phyloP scores from a whole-genome alignment of 257 asterid genomes.

The Avicennia marina region DNA sequence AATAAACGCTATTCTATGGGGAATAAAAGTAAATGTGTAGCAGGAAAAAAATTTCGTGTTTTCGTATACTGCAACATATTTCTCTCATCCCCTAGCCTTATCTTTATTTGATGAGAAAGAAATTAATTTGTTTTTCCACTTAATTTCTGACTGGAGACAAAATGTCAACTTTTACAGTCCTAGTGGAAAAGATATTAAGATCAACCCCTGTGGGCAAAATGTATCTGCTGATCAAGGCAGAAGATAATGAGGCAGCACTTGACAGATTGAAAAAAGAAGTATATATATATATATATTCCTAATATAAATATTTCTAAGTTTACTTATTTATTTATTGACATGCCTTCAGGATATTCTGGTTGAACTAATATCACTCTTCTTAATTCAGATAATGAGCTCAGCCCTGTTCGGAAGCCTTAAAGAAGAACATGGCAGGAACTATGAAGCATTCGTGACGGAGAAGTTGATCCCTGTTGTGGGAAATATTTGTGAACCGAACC shows the following conservation, averaged over 20 bases:
- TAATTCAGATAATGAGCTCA: conserved; percentile 32
- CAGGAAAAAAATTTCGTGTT: too few relatives aligned
- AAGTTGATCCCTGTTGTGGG: conserved; percentile 45
- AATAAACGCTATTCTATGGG: not conserved
- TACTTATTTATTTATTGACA: not conserved
- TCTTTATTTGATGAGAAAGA: too few relatives aligned
- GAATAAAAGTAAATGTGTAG: too few relatives aligned
- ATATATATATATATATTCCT: not conserved
- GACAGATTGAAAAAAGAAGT: conserved; percentile 39
- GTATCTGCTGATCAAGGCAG: conserved; percentile 39
- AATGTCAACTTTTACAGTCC: conserved; percentile 31
- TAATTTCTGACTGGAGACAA: too few relatives aligned
- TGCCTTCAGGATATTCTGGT: too few relatives aligned
- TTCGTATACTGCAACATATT: too few relatives aligned
- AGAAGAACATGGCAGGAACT: conserved; percentile 32
- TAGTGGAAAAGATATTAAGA: conserved; percentile 48
- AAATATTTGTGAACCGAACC: conserved; percentile 39
- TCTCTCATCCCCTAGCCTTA: too few relatives aligned
- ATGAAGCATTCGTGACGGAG: conserved; percentile 24
- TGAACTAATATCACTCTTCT: too few relatives aligned
- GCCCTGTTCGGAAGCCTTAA: conserved; percentile 32
- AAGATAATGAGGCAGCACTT: conserved; percentile 37
- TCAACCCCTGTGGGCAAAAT: conserved; percentile 41
- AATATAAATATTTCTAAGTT: too few relatives aligned
- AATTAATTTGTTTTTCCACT: too few relatives aligned